Base-by-base conservation (phyloP, 2,329 filamentous ascomycete genomes). In the Cordyceps militaris region DNA sequence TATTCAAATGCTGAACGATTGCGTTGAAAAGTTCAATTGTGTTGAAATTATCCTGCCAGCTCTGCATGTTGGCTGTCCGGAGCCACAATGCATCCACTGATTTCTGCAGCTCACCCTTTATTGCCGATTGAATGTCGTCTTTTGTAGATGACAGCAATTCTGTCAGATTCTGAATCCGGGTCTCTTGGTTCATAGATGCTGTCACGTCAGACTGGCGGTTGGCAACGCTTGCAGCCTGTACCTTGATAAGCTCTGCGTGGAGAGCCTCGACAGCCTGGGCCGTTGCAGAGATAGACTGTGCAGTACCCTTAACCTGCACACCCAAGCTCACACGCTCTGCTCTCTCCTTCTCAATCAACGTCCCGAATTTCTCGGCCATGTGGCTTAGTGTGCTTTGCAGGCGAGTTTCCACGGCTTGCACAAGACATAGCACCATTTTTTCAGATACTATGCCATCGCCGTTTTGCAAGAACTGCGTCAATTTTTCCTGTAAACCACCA, bases 1-100 rank as follows among this genome's bases (percentile, higher is more conserved):
- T 11, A 42, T 70, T 67, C 28, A 79, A 66, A 13, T 74, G 66
- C 1, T 66, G 65, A 4, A 76, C 62, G 9, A 81, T 76, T 1
- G 66, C 67, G 6, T 71, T 67, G 14, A 73, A 74, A 26, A 80
- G 66, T 2, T 67, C 63, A 47, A 70, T 74, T 1, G 78, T 76
- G 21, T 65, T 71, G 8, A 85, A 66, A 61, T 79, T 81, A 57
- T 75, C 76, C 59, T 75, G 82, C 60, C 79, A 79, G 0, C 60
- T 57, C 63, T 80, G 63, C 4, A 79, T 32, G 47, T 74, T 66
- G 40, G 72, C 64, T 16, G 71, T 68, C 6, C 42, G 30, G 32
- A 55, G 4, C 30, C 30, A 55, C 14, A 79, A 61, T 4, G 66
- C 64, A 0, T 70, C 66, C 19, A 69, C 63, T 36, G 64, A 67